Evolutionary conservation across 31 red algal species (phyloP).

Genomic region (Porphyra umbilicalis): DNA sequence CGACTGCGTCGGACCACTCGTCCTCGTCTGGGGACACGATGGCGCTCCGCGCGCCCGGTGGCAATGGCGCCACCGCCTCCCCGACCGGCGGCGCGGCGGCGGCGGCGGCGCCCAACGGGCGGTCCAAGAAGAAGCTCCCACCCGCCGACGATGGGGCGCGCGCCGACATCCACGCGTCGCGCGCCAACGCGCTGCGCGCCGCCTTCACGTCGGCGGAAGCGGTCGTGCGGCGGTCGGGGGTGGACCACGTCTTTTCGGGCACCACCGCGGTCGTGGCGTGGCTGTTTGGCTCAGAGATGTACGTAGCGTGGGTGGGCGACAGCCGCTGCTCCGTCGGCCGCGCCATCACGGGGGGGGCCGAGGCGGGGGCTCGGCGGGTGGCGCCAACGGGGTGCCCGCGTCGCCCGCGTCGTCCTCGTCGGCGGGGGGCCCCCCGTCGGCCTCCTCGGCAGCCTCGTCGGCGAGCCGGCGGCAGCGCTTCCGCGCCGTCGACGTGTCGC

Average conservation of each 20-base stretch:
- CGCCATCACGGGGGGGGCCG: conserved; percentile 6
- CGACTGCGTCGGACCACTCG: background rate
- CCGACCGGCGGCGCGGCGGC: background rate
- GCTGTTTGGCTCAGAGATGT: conserved; percentile 57
- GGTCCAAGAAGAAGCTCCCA: conserved; percentile 1
- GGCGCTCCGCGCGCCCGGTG: background rate
- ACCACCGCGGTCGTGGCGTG: conserved; percentile 70
- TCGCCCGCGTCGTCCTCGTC: background rate
- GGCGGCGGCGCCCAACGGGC: conserved; percentile 2
- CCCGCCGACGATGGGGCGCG: background rate
- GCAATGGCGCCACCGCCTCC: conserved; percentile 21
- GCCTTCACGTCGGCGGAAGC: conserved; percentile 40
- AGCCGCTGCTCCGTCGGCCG: conserved; percentile 52
- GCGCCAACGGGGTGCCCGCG: background rate
- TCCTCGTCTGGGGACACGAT: background rate
- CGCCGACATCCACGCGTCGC: background rate
- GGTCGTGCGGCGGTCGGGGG: conserved; percentile 25
- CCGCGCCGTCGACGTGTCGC: conserved; percentile 44
- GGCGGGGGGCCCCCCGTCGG: background rate
- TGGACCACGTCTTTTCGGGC: conserved; percentile 66
- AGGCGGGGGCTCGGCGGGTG: background rate
- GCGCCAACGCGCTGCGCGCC: conserved; percentile 20
- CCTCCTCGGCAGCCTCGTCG: background rate
- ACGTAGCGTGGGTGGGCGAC: conserved; percentile 71
- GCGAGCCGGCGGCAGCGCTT: conserved; percentile 9